Evolutionary conservation across 495 filamentous ascomycete genomes (phyloP), one percentile per base, ranked within the genome.

Genomic region (Trichoderma gamsii): DNA sequence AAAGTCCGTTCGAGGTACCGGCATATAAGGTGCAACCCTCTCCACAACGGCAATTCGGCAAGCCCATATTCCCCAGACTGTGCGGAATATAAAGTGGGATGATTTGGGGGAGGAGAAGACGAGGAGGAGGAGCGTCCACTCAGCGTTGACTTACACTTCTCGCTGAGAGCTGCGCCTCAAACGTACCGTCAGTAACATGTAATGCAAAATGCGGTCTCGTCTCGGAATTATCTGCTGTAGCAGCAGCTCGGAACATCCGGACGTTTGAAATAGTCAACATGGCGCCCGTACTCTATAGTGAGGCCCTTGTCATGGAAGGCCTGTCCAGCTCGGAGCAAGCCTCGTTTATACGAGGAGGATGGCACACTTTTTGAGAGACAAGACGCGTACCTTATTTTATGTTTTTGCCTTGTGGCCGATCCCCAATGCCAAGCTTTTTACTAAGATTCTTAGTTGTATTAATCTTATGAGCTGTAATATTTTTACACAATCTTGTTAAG

Each of bases 261-360:
- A 38, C 35, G 8, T 6, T 6, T 38, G 35, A 5, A 7, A 38
- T 38, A 38, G 5, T 7, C 0, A 38, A 7, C 4, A 6, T 38
- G 8, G 35, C 8, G 35, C 35, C 35, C 8, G 35, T 38, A 38
- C 35, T 38, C 35, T 38, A 5, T 5, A 38, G 5, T 16, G 12
- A 15, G 18, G 43, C 43, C 43, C n/a, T 56, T 25, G 51, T 56
- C 18, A n/a, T 25, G n/a, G 8, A 25, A 4, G 29, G 29, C 29
- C 29, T 29, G 16, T 16, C 21, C 21, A 12, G 49, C 49, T 52
- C 49, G 56, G 27, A 32, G 56, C 27, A 21, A 13, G 25, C 56
- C 56, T 61, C 56, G 56, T 61, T 29, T 32, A 61, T 61, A 61
- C 56, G 56, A 61, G 32, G 25, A 16, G 44, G 44, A 15, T 56